These are phyloP conservation scores for Apophysomyces variabilis DNA, from an alignment of 371 early-diverging fungal genomes.

Conservation along the genomic window DNA sequence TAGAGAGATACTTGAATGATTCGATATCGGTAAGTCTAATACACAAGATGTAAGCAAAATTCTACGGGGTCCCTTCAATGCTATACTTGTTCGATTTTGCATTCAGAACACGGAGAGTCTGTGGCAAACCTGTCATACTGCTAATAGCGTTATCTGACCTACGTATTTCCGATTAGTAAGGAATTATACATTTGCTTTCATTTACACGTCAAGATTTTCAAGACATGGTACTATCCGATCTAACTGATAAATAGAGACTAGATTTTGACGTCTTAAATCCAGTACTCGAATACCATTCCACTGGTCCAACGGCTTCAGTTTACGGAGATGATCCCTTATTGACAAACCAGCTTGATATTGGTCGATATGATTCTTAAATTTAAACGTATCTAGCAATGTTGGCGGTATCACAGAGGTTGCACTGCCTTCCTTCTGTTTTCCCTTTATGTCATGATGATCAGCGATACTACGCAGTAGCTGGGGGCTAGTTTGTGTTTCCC, in stretches of 20 bases:
- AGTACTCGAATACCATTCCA: conserved; percentile 37
- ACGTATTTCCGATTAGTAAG: neutral
- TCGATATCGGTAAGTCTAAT: conserved; percentile 43
- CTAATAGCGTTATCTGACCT: conserved; percentile 48
- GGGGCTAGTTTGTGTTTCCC: neutral
- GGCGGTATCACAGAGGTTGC: neutral
- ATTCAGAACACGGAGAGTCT: conserved; percentile 30
- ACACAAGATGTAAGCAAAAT: neutral
- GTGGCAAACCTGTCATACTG: conserved; percentile 32
- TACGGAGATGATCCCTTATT: conserved; percentile 19
- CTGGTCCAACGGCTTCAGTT: conserved; percentile 21
- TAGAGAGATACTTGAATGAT: conserved; percentile 37
- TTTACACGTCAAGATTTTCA: conserved; percentile 40
- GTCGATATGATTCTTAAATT: conserved; percentile 15
- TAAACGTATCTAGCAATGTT: conserved; percentile 7
- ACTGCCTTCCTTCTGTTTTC: neutral
- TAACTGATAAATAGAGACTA: conserved; percentile 24
- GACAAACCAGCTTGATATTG: conserved; percentile 13
- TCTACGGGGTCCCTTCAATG: too few species aligned
- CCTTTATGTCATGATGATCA: conserved; percentile 6
- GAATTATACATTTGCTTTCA: neutral
- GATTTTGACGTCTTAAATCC: conserved; percentile 34
- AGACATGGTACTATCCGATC: conserved; percentile 32
- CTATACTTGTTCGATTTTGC: conserved; percentile 40
- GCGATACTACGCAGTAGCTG: neutral